Evolutionary conservation across 2,329 filamentous ascomycete species (phyloP).

Genomic region (Talaromyces islandicus): DNA sequence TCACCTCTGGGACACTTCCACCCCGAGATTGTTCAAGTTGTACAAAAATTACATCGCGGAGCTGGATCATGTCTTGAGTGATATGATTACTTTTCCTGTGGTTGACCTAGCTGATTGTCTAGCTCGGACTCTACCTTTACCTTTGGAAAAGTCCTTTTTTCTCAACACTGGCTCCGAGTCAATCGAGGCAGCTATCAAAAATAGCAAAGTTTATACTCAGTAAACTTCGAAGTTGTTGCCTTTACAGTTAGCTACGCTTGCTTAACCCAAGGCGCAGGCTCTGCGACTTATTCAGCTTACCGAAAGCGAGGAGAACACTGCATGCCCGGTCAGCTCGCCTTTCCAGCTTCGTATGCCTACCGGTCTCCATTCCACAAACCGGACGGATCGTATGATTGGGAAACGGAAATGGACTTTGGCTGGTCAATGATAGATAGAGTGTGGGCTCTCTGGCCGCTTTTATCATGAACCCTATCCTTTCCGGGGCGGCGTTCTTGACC

Average conservation of each 20-base stretch:
- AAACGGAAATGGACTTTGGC: constrained; percentile 57
- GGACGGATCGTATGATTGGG: constrained; percentile 60
- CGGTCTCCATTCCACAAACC: constrained; percentile 48
- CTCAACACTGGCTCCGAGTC: constrained; percentile 53
- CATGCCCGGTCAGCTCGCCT: background rate
- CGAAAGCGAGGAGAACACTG: constrained; percentile 41
- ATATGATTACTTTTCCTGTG: constrained; percentile 55
- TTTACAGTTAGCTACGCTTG: constrained; percentile 58
- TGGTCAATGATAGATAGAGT: constrained; percentile 57
- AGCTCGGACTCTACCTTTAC: constrained; percentile 41
- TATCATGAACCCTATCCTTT: constrained; percentile 57
- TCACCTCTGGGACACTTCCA: constrained; percentile 56
- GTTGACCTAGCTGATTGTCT: constrained; percentile 50
- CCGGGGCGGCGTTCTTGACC: constrained; percentile 54
- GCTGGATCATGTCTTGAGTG: constrained; percentile 55
- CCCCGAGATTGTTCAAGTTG: constrained; percentile 52
- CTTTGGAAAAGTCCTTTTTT: constrained; percentile 42
- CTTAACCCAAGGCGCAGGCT: constrained; percentile 54
- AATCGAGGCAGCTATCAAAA: constrained; percentile 58
- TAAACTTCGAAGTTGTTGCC: constrained; percentile 60
- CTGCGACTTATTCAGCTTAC: constrained; percentile 42
- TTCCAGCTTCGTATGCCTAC: constrained; percentile 30
- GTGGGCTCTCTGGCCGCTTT: constrained; percentile 58
- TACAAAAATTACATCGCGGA: constrained; percentile 44
- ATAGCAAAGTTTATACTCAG: constrained; percentile 59